These are phyloP conservation scores for Entamoeba moshkovskii DNA, from an alignment of 208 protist species.

Conservation along the genomic window DNA sequence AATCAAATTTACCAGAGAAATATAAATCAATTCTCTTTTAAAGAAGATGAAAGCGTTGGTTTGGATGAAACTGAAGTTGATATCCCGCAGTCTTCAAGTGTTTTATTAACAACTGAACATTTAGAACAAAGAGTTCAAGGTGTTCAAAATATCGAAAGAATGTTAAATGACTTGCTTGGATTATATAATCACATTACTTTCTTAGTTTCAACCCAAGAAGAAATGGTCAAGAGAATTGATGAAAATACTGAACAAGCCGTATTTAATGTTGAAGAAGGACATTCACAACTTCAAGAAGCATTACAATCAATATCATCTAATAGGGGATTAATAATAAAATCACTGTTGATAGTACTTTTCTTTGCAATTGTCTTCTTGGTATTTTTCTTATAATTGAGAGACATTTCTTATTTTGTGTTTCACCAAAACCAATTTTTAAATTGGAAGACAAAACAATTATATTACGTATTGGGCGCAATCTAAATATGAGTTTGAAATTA, in stretches of 20 bases:
- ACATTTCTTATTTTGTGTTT: too few species aligned
- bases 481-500: too few species aligned
- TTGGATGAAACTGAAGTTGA: not conserved
- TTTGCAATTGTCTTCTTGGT: not conserved
- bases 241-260: not conserved
- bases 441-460: too few species aligned
- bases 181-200: not conserved
- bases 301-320: not conserved
- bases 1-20: not conserved
- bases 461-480: too few species aligned
- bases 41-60: not conserved
- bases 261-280: not conserved
- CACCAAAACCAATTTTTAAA: too few species aligned
- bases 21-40: not conserved
- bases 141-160: not conserved
- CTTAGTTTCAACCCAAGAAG: not conserved
- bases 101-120: not conserved
- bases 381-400: not conserved
- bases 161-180: not conserved
- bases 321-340: not conserved
- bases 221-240: not conserved
- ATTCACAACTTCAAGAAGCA: not conserved
- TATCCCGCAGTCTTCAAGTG: not conserved
- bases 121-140: not conserved
- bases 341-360: not conserved